Base-by-base conservation (phyloP, 2,329 filamentous ascomycete species). In the Sporothrix inflata region DNA sequence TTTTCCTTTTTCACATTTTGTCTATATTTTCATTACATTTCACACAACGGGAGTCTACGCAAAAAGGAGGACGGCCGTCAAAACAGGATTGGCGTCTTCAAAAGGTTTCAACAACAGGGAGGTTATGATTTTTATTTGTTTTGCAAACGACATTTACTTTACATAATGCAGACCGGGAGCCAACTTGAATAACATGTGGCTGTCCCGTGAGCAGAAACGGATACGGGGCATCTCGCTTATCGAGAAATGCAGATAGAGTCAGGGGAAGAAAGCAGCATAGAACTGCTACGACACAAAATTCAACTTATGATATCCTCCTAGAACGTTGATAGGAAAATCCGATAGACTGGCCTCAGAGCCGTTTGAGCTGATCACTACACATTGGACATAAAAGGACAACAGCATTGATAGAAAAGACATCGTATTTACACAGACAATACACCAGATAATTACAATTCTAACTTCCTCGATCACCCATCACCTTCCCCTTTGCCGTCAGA, bases 71-170 rank as follows among this genome's bases (percentile, higher is more conserved):
- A 19, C 60, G 11, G 38, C 38, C 60, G 8, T 27, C 55, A 65
- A 45, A 24, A 45, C 6, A 27, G 12, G 21, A 45, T 21, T 19
- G 60, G 60, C 60, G 60, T 45, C 60, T 65, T 65, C 6, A 9
- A 65, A 65, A 74, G 75, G 77, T 79, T 79, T 79, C 78, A 79
- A 79, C 78, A 79, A 79, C 78, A 70, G 60, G 68, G 21, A 67
- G 70, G 73, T 69, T 75, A 73, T 68, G 40, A 49, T 49, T 60
- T 47, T 27, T 40, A 21, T 61, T 71, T 51, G 49, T 51, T 66
- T 66, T 45, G 21, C 61, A 34, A 49, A 42, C 49, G 49, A 55
- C 66, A 69, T 55, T 7, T 45, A 68, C 27, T 30, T 66, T 14
- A 42, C 21, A 69, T 65, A 57, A 55, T 40, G 34, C 45, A 70